A percentile compares a stretch with the other conserved stretches of the same genome.
Conservation (phyloP, 2,329 filamentous ascomycete genomes). For the Pezicula rhizophila region DNA sequence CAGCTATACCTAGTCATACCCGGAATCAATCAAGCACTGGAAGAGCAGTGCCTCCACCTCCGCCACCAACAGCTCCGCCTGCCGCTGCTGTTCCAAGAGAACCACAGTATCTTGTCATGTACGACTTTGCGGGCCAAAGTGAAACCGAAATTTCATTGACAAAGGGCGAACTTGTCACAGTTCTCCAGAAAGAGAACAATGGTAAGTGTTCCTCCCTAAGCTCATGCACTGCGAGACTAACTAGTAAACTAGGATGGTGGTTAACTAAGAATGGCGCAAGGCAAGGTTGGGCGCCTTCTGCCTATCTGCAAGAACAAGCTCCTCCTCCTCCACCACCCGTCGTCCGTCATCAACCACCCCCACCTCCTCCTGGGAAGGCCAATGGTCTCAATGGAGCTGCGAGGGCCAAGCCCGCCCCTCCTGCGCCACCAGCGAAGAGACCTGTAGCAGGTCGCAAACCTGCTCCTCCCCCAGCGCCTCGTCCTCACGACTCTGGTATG, state of each 20-base stretch:
- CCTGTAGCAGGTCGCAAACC: slow-evolving; percentile 65
- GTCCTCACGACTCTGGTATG: slow-evolving; percentile 58
- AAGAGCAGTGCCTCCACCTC: slow-evolving; percentile 44
- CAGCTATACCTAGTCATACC: slow-evolving; percentile 43
- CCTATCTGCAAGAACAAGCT: slow-evolving; percentile 83
- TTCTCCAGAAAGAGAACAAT: slow-evolving; percentile 92
- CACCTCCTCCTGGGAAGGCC: slow-evolving; percentile 44
- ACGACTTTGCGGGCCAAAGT: slow-evolving; percentile 82
- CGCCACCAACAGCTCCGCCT: slow-evolving; percentile 60
- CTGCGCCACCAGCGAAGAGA: slow-evolving; percentile 61
- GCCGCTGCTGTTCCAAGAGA: slow-evolving; percentile 60
- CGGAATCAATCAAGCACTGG: slow-evolving; percentile 48
- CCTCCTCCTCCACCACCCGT: slow-evolving; percentile 51
- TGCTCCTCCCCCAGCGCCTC: slow-evolving; percentile 55
- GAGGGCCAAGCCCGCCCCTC: slow-evolving; percentile 26
- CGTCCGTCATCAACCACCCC: slow-evolving; percentile 42
- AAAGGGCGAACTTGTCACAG: slow-evolving; percentile 75
- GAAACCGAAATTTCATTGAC: slow-evolving; percentile 78
- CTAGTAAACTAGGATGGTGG: slow-evolving; percentile 74
- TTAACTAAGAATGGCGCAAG: slow-evolving; percentile 66
- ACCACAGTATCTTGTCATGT: slow-evolving; percentile 81
- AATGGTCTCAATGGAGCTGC: slow-evolving; percentile 34
- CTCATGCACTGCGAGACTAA: slow-evolving; percentile 28
- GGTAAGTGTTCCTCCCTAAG: slow-evolving; percentile 51
- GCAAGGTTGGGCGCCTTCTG: slow-evolving; percentile 92